These are phyloP conservation scores for Spathaspora sp. DNA, from an alignment of 1,139 yeast genomes.

Conservation along the genomic window DNA sequence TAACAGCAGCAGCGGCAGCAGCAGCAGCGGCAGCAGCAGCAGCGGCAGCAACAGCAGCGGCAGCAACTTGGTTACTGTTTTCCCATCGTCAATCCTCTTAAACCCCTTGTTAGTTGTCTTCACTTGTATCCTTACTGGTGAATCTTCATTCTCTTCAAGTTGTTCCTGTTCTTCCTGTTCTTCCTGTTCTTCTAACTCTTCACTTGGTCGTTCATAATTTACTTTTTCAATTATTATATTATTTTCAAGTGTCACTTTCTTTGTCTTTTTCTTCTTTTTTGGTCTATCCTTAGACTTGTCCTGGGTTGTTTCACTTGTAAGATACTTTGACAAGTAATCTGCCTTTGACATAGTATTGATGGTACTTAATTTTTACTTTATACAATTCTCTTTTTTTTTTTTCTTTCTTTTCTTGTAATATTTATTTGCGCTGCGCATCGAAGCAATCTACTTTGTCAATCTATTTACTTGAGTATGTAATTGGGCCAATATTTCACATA, in stretches of 20 bases:
- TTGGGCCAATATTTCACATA: constrained; percentile 88
- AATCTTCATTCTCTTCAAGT: constrained; percentile 11
- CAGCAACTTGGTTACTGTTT: constrained; percentile 10
- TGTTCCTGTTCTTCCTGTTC: constrained; percentile 10
- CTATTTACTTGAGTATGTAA: constrained; percentile 62
- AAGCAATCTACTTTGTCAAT: constrained; percentile 13
- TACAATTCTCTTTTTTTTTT: background rate
- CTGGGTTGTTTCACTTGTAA: constrained; percentile 5
- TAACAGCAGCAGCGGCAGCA: background rate
- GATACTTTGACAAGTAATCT: constrained; percentile 21
- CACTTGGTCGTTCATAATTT: constrained; percentile 6
- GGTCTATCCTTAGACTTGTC: constrained; percentile 12
- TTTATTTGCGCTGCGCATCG: background rate
- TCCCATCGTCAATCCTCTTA: constrained; percentile 37
- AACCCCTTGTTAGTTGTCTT: constrained; percentile 29
- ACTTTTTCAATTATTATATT: constrained; percentile 12
- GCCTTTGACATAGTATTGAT: constrained; percentile 11
- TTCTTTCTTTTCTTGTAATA: too few species aligned
- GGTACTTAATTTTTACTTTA: too few species aligned
- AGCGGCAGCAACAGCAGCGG: constrained; percentile 5
- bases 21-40: constrained; percentile 9
- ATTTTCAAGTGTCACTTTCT: constrained; percentile 3
- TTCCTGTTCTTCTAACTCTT: constrained; percentile 12
- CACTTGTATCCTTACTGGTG: constrained; percentile 23
- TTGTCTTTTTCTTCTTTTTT: constrained; percentile 10